Base-by-base conservation (phyloP, 2,329 filamentous ascomycete species). In the Emmonsiellopsis sp. region DNA sequence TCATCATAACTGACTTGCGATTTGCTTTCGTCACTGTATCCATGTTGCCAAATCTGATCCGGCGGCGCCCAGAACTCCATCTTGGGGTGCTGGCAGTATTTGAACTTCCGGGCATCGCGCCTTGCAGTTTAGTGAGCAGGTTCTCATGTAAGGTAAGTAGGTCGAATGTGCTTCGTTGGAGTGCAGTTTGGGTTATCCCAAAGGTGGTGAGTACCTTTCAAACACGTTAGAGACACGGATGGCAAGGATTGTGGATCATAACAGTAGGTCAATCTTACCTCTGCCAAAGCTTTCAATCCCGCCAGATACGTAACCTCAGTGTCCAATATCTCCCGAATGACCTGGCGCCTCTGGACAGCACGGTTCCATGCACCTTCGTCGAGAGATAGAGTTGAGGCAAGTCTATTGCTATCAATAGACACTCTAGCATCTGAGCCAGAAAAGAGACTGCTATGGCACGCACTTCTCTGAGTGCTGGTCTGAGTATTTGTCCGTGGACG, bases 281-380 rank as follows among this genome's bases (percentile, higher is more conserved):
- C 90, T 66, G 87, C 86, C 55, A 97, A 75, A 59, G 93, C 89
- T 62, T 89, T 89, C 54, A 97, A 71, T 63, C 95, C 92, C 13
- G 85, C 82, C 61, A 97, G 84, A 66, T 97, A 97, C 63, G 85
- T 83, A 66, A 93, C 87, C 68, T 97, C 93, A 0, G 91, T 95
- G 54, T 74, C 80, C 56, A 96, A 82, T 50, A 97, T 75, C 70
- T 97, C 93, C 65, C 93, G 87, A 37, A 97, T 71, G 40, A 95
- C 83, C 57, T 85, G 83, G 11, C 89, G 82, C 56, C 93, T 82
- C 63, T 90, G 86, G 16, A 87, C 70, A 1, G 89, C 82, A 51
- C 91, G 82, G 59, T 84, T 80, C 42, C 80, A 79, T n/a, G 86
- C 84, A 32, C 78, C 83, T 54, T 85, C 79, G 59, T 95, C 89